Evolutionary conservation across 1,284 basidiomycete genomes (phyloP).

Genomic region (Malassezia pachydermatis): DNA sequence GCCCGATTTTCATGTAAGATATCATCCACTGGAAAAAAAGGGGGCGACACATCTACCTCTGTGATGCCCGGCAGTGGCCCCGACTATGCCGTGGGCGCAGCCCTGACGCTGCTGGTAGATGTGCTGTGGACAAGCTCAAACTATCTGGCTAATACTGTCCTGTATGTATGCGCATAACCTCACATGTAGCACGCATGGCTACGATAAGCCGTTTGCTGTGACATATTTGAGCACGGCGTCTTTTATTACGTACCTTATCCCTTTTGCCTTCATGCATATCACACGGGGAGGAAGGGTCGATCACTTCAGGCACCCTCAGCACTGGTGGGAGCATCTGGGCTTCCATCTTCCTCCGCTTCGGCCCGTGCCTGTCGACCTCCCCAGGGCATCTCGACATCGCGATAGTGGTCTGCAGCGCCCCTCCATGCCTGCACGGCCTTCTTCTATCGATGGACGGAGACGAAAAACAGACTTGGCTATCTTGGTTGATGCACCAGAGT

Average conservation of each 20-base stretch:
- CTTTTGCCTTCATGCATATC: slow-evolving; percentile 50
- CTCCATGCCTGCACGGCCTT: slow-evolving; percentile 21
- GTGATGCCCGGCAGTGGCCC: too few species aligned
- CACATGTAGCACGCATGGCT: slow-evolving; percentile 31
- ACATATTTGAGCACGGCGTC: slow-evolving; percentile 80
- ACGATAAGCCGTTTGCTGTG: slow-evolving; percentile 50
- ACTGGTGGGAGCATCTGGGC: slow-evolving; percentile 33
- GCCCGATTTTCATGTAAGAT: too few species aligned
- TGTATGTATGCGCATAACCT: slow-evolving; percentile 11
- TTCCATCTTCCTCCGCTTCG: slow-evolving; percentile 25
- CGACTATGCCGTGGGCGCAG: slow-evolving; percentile 64
- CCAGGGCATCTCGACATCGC: background rate
- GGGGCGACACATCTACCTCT: too few species aligned
- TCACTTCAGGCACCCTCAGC: too few species aligned
- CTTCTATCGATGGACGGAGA: slow-evolving; percentile 40
- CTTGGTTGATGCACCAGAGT: background rate
- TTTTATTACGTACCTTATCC: slow-evolving; percentile 80
- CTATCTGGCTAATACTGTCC: slow-evolving; percentile 41
- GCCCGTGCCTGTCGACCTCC: background rate
- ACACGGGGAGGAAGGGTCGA: too few species aligned
- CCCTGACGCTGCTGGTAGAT: slow-evolving; percentile 66
- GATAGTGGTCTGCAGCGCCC: background rate
- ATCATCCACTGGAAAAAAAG: too few species aligned
- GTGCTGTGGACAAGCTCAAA: slow-evolving; percentile 61
- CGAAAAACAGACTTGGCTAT: slow-evolving; percentile 23